phyloP scores from a whole-genome alignment of 2,329 filamentous ascomycete species.

The Hypoxylon sp. region DNA sequence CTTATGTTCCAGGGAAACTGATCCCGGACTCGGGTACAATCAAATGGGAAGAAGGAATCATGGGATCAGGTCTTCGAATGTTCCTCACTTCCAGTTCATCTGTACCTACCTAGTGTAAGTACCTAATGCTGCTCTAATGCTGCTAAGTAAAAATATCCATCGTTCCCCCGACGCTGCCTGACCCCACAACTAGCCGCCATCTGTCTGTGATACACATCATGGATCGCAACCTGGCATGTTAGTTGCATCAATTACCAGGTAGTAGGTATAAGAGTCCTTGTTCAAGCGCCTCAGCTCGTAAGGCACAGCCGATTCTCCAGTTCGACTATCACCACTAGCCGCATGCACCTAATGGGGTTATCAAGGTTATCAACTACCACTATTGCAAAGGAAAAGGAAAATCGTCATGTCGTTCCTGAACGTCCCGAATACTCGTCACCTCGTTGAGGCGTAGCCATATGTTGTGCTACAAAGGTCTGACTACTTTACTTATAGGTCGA shows the following conservation, averaged over 20 bases:
- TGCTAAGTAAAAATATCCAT: constrained; percentile 12
- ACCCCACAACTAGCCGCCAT: constrained; percentile 42
- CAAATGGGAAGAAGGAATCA: constrained; percentile 31
- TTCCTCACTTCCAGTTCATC: constrained; percentile 19
- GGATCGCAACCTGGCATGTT: constrained; percentile 32
- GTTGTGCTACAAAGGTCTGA: constrained; percentile 28
- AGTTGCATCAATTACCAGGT: constrained; percentile 35
- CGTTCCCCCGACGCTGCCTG: constrained; percentile 10
- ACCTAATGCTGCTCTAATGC: too few species aligned
- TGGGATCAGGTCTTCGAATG: constrained; percentile 38
- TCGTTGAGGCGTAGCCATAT: constrained; percentile 29
- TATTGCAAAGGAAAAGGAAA: constrained; percentile 10
- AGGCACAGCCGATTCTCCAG: constrained; percentile 30
- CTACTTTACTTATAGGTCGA: constrained; percentile 32
- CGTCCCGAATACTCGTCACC: constrained; percentile 35
- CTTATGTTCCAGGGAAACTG: constrained; percentile 37
- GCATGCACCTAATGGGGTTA: constrained; percentile 34
- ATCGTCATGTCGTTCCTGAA: constrained; percentile 19
- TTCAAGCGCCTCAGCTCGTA: constrained; percentile 31
- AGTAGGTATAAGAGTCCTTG: constrained; percentile 29
- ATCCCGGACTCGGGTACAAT: constrained; percentile 34
- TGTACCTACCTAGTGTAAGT: not conserved
- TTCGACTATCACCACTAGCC: constrained; percentile 31
- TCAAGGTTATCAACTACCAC: constrained; percentile 9
- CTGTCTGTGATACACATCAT: constrained; percentile 31